Evolutionary conservation across 768 basidiomycete genomes (phyloP), one percentile per base, ranked within the genome.

Genomic region (Pisolithus orientalis): DNA sequence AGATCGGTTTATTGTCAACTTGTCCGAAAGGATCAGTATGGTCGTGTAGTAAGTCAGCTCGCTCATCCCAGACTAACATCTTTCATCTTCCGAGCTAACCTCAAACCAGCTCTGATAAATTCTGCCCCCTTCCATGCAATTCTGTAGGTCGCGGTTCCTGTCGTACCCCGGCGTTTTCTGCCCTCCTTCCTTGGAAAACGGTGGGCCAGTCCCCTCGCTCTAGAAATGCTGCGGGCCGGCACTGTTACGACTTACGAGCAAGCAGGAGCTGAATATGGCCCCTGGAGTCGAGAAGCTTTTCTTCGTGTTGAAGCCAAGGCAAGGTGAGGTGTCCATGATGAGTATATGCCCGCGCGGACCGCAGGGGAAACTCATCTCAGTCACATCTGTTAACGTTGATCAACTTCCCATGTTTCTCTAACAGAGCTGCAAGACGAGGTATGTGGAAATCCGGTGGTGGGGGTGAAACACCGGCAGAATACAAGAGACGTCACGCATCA

Each of bases 221-320:
- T 80, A 3, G 83, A 90, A 58, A 93, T 95, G 91, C 69, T 95
- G 1, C 78, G 77, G 21, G 80, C 83, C 0, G 94, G 93, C 4
- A 85, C 83, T 74, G 93, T 73, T 0, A 79, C 79, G 0, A 84
- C 80, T 0, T 96, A 95, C 61, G 79, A 82, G 51, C 85, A 87
- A 65, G 74, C 78, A 8, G 88, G 87, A 3, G 91, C 88, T 14
- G 87, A 87, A 59, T 89, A 94, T 56, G 92, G 92, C 1, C 68
- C 73, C 21, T 75, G 74, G 70, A 82, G 84, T 2, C 79, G 86
- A 52, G 85, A 83, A 2, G 72, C 70, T 43, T 88, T 86, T 66
- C 63, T 87, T 39, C 69, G 69, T 14, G 61, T 83, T 4, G 85
- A 94, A 66, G 71, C 68, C 1, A 73, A 80, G 56, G 90, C 91